Base-by-base conservation (phyloP, 169 alveolate genomes). In the Plasmodium yoelii region DNA sequence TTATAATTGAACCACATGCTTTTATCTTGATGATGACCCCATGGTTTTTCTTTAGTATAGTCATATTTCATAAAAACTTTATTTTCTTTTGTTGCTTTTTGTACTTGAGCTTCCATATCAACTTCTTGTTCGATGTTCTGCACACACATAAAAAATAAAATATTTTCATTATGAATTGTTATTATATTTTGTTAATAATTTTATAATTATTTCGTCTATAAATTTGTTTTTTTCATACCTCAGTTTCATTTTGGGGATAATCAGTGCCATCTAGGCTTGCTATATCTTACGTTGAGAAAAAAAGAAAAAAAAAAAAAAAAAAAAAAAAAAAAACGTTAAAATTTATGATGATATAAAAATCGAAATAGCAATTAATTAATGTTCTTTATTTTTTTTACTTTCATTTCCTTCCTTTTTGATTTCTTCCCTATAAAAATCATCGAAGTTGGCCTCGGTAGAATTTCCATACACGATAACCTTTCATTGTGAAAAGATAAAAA, bases 1-100 rank as follows among this genome's bases (percentile, higher is more conserved):
- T 82, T 82, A n/a, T 82, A 82, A 67, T 82, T 82, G 18, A 82
- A 82, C 90, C 90, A 82, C 73, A 69, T 69, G 46, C 90, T 82
- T 47, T 67, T 82, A 51, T 82, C 90, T 15, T 55, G 42, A 24
- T 82, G 90, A 28, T 82, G 70, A 0, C 53, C 18, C 90, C 90
- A 82, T 0, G 90, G 90, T 42, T 82, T 82, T 57, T 82, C 90
- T 9, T 72, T 46, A 7, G 90, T 82, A 49, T 82, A 82, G 1
- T 82, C 90, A 28, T 82, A 82, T 18, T 82, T 82, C 73, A 82
- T 68, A 61, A 67, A 82, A 10, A 82, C 90, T 56, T 56, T 82
- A 70, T 82, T 82, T 67, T 82, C 90, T 49, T 72, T 56, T 5
- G 90, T 82, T 22, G 90, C 90, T 5, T 47, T 82, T 42, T 67